Percentiles rank a stretch among this genome's conserved stretches.
phyloP scores from a whole-genome alignment of 2,329 filamentous ascomycete species.

The Arachnomyces sp. region DNA sequence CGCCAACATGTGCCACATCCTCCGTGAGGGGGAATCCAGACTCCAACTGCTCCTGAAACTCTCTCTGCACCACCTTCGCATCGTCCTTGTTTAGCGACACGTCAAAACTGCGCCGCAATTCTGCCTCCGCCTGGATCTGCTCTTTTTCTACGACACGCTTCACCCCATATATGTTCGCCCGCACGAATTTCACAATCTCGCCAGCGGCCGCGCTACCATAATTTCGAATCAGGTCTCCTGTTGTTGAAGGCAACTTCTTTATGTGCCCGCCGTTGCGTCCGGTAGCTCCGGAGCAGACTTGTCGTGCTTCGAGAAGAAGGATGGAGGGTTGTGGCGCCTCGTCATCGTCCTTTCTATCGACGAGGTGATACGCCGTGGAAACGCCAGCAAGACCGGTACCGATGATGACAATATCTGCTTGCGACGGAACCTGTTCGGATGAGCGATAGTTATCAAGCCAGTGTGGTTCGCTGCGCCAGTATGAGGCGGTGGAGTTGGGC shows the following conservation, averaged over 20 bases:
- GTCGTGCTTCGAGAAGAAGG: constrained; percentile 34
- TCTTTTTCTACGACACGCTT: too few relatives aligned
- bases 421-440: constrained; percentile 29
- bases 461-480: constrained; percentile 38
- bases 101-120: background rate
- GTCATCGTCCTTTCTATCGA: too few relatives aligned
- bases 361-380: constrained; percentile 37
- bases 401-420: constrained; percentile 41
- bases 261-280: constrained; percentile 36
- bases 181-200: background rate
- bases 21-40: constrained; percentile 20
- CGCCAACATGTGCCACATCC: constrained; percentile 19
- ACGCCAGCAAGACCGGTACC: constrained; percentile 43
- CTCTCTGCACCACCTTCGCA: background rate
- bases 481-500: too few relatives aligned
- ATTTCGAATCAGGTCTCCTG: background rate
- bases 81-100: background rate
- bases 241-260: background rate
- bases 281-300: constrained; percentile 38
- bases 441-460: constrained; percentile 36
- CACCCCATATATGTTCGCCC: too few relatives aligned
- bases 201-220: constrained; percentile 1
- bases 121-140: too few relatives aligned
- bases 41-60: constrained; percentile 21
- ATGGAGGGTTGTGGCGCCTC: constrained; percentile 21